Evolutionary conservation across 441 rosid species (phyloP), one percentile per base, ranked within the genome.

Genomic region (Kokia cookei): DNA sequence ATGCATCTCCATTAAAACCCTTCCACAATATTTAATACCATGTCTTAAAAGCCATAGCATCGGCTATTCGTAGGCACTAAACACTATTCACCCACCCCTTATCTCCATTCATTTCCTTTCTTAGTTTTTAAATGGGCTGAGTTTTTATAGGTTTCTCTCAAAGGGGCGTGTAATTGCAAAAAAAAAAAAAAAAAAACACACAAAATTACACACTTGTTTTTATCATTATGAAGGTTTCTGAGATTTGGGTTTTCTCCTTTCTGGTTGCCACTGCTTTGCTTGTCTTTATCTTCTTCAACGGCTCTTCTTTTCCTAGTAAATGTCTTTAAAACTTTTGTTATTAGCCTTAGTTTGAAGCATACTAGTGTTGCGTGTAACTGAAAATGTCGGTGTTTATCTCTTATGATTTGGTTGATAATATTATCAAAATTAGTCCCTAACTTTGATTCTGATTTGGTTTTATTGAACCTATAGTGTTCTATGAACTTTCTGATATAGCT

Each of bases 61-160:
- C 71, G 79, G 67, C 45, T 32, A 57, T 29, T 47, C 58, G 22
- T 60, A 37, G 54, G 54, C 67, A 22, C 43, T 71, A 13, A 22
- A 22, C 7, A 14, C 0, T 40, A 10, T 3, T 9, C 50, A 29
- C 62, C 50, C 47, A 59, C 19, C 50, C 79, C 76, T 76, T 82
- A 75, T 82, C 84, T 77, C 71, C 73, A 53, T 80, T 45, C 81
- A 75, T 81, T 78, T 79, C 68, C 86, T 15, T 76, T 75, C 61
- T 32, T 32, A 32, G 37, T 32, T 32, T 32, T 32, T 5, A 32
- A 32, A 32, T 32, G 37, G 37, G 37, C 37, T 32, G 37, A 32
- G 5, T 5, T 32, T 32, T 32, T 6, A 32, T 32, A 32, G 37
- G 7, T 32, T 32, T 32, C 5, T 32, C 37, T 5, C 37, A 1